Evolutionary conservation across 495 filamentous ascomycete species (phyloP), one percentile per base, ranked within the genome.

Genomic region (Penicillium cinerascens): DNA sequence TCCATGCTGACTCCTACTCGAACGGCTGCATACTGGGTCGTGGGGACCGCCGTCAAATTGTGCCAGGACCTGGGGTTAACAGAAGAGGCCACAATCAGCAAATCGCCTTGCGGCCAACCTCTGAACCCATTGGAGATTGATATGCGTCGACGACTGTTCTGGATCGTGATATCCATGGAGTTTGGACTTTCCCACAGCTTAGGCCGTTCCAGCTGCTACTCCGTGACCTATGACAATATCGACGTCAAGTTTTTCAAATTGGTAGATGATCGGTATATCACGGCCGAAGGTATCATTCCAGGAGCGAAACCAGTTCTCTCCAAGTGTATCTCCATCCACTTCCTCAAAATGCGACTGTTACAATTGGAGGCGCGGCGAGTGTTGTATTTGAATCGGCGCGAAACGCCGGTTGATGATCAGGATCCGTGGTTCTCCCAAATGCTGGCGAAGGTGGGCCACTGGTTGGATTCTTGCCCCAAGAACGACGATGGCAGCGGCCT

Each of bases 281-380:
- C 84, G 2, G 71, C 79, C n/a, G 74, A 83, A n/a, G 91, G 88
- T 8, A 85, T 96, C 42, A 69, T 78, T 16, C 79, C 82, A 1
- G 88, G 81, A 1, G 72, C 75, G 11, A 84, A 81, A 20, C 79
- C 79, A 0, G 84, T 86, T 21, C 71, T 89, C 42, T 86, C 84
- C 66, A 97, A 97, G 68, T 79, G 87, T 56, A 83, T 95, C 17
- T 83, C 88, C 8, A 91, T 96, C 51, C 92, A 97, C 67, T 95
- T 93, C 57, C 90, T 89, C 70, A 87, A 87, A 61, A 96, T 97
- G 92, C 81, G 89, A 48, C 69, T 93, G 26, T 70, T 93, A 6
- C 92, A 96, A 64, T 80, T 90, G 11, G 92, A 97, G 68, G 91
- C 92, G 39, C 77, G 92, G 39, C 81, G 89, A 47, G 83, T 81